These are phyloP conservation scores for Diaporthe citrichinensis DNA, from an alignment of 2,329 filamentous ascomycete species.

Conservation along the genomic window DNA sequence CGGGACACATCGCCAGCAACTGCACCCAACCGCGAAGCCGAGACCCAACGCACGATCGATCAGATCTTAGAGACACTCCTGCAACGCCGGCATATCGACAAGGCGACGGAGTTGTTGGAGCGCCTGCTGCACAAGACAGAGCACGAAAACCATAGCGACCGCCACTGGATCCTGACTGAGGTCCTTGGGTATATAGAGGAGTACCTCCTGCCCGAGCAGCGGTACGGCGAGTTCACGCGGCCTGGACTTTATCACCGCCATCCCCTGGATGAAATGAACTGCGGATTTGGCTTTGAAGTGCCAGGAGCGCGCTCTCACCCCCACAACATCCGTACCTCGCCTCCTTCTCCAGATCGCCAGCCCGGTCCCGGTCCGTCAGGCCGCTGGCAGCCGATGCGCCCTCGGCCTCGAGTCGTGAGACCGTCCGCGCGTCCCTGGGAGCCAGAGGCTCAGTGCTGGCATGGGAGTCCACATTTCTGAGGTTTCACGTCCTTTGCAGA, in stretches of 20 bases:
- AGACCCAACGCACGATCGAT: constrained; percentile 2
- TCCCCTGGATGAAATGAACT: neutral
- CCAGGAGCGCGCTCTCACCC: neutral
- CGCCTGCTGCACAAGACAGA: constrained; percentile 14
- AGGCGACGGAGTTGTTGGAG: constrained; percentile 11
- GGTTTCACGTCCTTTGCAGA: neutral
- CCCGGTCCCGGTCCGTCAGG: neutral
- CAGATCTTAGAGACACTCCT: constrained; percentile 4
- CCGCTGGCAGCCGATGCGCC: constrained; percentile 14
- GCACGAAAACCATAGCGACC: neutral
- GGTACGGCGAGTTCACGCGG: neutral
- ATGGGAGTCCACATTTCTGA: constrained; percentile 20
- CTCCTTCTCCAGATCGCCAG: neutral
- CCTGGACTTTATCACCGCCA: neutral
- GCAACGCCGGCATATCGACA: neutral
- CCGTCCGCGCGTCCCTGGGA: constrained; percentile 1
- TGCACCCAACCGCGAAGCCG: neutral
- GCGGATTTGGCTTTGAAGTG: constrained; percentile 9
- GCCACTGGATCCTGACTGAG: constrained; percentile 23
- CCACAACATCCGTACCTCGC: neutral
- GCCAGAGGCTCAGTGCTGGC: constrained; percentile 12
- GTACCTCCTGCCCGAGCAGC: constrained; percentile 5
- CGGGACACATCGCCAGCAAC: neutral
- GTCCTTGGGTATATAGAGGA: constrained; percentile 18
- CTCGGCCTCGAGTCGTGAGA: neutral